These are phyloP conservation scores for Candida sonorensis DNA, from an alignment of 805 yeast genomes.

Conservation along the genomic window DNA sequence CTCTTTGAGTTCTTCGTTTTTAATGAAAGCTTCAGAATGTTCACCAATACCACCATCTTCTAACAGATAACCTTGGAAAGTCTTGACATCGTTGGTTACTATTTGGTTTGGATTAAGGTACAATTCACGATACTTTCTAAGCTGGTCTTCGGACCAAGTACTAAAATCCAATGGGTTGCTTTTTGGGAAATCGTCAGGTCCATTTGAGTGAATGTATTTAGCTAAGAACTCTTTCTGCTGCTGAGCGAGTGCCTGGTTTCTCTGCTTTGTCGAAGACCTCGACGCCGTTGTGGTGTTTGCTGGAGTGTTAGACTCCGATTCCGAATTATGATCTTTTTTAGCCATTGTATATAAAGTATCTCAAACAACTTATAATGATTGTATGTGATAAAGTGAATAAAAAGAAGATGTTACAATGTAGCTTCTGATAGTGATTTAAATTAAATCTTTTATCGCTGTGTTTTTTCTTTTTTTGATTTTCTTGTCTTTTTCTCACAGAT, in stretches of 20 bases:
- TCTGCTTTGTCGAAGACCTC: constrained; percentile 50
- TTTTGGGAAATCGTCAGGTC: constrained; percentile 50
- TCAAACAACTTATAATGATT: too few relatives aligned
- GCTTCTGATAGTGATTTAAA: too few relatives aligned
- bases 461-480: too few relatives aligned
- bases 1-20: constrained; percentile 22
- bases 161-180: constrained; percentile 65
- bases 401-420: too few relatives aligned
- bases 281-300: constrained; percentile 8
- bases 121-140: constrained; percentile 61
- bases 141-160: constrained; percentile 49
- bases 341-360: constrained; percentile 3
- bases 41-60: constrained; percentile 63
- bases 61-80: constrained; percentile 63
- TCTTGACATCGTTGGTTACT: constrained; percentile 52
- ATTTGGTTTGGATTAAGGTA: constrained; percentile 29
- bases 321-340: constrained; percentile 5
- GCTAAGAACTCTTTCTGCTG: constrained; percentile 62
- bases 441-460: too few relatives aligned
- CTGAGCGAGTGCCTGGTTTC: constrained; percentile 56
- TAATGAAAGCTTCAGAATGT: constrained; percentile 40
- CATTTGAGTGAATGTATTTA: constrained; percentile 69
- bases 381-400: too few relatives aligned
- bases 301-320: constrained; percentile 16
- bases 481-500: too few relatives aligned